Evolutionary conservation across 2,329 filamentous ascomycete genomes (phyloP), one percentile per base, ranked within the genome.

Genomic region (Pestalotiopsis sp.): DNA sequence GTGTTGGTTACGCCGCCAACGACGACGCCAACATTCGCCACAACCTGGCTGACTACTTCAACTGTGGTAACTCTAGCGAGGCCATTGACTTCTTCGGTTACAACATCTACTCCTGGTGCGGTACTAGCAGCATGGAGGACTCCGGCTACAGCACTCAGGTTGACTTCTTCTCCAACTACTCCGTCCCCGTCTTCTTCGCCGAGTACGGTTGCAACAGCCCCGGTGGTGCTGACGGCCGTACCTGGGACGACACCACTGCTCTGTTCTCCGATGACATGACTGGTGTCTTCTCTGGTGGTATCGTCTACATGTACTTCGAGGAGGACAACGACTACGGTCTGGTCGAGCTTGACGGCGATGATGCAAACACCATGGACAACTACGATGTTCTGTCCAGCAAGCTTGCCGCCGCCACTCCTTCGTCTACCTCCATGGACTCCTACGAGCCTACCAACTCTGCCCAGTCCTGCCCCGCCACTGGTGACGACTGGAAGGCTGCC

Each of bases 31-130:
- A 84, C n/a, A 93, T 94, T 73, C 91, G 92, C 80, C 84, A 83
- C 70, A 82, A 90, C 77, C 85, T 94, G 79, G 90, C 90, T 71
- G 82, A 91, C 76, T 95, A 92, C 84, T 93, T 95, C 82, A 91
- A 93, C 84, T 95, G 92, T 76, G 91, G 91, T 65, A 77, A 85
- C 68, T 73, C 82, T 12, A 81, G 82, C 0, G 83, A 71, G 84
- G 82, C 89, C 62, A 93, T 94, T 73, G 92, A 95, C 79, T 94
- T 94, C 84, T 95, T 91, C 89, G 92, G 92, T 64, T 94, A 94
- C 88, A 95, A 95, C 85, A 93, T 94, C 82, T 95, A 95, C 84
- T 94, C 92, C 57, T 95, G 92, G 92, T 95, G 92, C 77, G 92
- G 92, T 76, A 73, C 77, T 72, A 93, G 91, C 71, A 88, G 85